Percentiles rank a stretch among this genome's conserved stretches.
Evolutionary conservation across 805 yeast species (phyloP).

Genomic region (Kuraishia ogatae): DNA sequence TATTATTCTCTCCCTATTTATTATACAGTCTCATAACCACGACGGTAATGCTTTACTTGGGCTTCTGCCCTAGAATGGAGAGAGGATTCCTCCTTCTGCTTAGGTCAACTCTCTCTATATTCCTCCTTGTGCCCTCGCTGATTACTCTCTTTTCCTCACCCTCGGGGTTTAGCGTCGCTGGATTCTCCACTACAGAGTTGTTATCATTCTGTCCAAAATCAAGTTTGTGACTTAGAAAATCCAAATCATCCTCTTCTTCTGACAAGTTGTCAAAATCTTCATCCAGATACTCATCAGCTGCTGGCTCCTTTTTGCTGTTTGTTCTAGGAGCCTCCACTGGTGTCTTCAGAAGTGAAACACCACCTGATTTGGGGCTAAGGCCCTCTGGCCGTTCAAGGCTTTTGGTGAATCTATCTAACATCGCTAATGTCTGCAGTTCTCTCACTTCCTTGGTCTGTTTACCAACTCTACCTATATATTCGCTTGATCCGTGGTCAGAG

Average conservation of each 20-base stretch:
- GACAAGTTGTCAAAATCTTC: slow-evolving; percentile 3
- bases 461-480: too few relatives aligned
- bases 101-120: background rate
- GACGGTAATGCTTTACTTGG: background rate
- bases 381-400: background rate
- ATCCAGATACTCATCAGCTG: background rate
- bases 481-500: background rate
- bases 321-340: too few relatives aligned
- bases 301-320: too few relatives aligned
- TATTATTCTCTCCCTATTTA: background rate
- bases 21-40: too few relatives aligned
- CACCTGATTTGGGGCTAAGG: background rate
- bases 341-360: too few relatives aligned
- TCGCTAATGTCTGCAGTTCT: slow-evolving; percentile 18
- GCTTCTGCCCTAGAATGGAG: background rate
- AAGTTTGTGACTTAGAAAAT: slow-evolving; percentile 1
- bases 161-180: background rate
- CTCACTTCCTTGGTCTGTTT: slow-evolving; percentile 9
- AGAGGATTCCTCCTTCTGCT: background rate
- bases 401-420: slow-evolving; percentile 17
- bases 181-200: background rate
- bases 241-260: slow-evolving; percentile 5
- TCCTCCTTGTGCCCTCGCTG: background rate
- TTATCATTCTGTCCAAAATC: background rate
- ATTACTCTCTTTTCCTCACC: background rate